phyloP scores from a whole-genome alignment of 495 filamentous ascomycete genomes.

The Bacidia rubella region DNA sequence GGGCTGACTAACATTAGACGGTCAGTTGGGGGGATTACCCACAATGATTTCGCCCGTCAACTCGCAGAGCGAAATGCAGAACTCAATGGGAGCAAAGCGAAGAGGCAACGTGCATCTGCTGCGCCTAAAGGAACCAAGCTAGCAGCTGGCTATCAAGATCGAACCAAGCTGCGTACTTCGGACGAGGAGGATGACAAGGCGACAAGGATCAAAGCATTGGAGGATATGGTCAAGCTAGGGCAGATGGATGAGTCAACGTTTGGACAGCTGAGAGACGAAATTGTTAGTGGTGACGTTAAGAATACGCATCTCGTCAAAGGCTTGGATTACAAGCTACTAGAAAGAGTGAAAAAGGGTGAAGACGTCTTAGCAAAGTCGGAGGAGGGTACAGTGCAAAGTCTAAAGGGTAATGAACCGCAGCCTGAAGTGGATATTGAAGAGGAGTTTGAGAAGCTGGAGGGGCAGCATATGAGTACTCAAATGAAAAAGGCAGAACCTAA shows the following conservation, averaged over 20 bases:
- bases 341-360: constrained; percentile 58
- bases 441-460: constrained; percentile 61
- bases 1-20: constrained; percentile 40
- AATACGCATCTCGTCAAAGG: constrained; percentile 86
- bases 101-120: constrained; percentile 63
- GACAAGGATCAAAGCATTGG: constrained; percentile 57
- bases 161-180: constrained; percentile 40
- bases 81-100: constrained; percentile 32
- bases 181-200: constrained; percentile 30
- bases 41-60: constrained; percentile 70
- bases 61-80: constrained; percentile 51
- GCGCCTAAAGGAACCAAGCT: constrained; percentile 76
- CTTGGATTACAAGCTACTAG: constrained; percentile 69
- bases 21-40: constrained; percentile 40
- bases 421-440: constrained; percentile 48
- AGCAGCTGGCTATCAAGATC: constrained; percentile 70
- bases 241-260: constrained; percentile 68
- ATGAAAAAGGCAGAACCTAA: constrained; percentile 47
- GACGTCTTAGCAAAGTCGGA: constrained; percentile 41
- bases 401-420: constrained; percentile 20
- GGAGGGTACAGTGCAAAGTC: constrained; percentile 14
- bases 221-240: constrained; percentile 67
- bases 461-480: constrained; percentile 45
- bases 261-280: constrained; percentile 54
- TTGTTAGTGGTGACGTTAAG: constrained; percentile 67